Evolutionary conservation across 2,329 filamentous ascomycete genomes (phyloP).

Genomic region (Fusarium continuum): DNA sequence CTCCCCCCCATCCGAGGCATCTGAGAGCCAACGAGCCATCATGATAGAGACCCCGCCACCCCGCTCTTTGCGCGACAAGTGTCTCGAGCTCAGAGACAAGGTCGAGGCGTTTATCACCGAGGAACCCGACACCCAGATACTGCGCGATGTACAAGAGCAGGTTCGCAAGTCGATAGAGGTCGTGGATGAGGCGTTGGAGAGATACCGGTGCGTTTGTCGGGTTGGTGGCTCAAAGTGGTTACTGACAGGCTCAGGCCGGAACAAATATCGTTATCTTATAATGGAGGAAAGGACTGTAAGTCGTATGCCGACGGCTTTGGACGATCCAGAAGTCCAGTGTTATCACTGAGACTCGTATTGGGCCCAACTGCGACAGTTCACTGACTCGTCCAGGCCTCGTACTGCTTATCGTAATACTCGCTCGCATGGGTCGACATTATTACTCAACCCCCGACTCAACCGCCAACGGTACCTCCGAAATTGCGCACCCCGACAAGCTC

Average conservation of each 20-base stretch:
- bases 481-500: constrained; percentile 58
- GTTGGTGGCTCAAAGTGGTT: background rate
- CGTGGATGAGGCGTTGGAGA: constrained; percentile 76
- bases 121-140: constrained; percentile 62
- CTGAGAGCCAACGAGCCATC: constrained; percentile 13
- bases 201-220: constrained; percentile 69
- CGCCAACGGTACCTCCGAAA: constrained; percentile 27
- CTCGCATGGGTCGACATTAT: constrained; percentile 59
- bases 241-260: constrained; percentile 64
- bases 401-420: constrained; percentile 85
- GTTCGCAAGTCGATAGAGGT: constrained; percentile 76
- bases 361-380: background rate
- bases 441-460: constrained; percentile 41
- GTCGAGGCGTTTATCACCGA: constrained; percentile 73
- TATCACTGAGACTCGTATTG: accelerated
- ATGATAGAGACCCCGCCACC: constrained; percentile 38
- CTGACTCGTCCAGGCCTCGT: constrained; percentile 68
- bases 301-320: background rate
- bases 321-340: accelerated
- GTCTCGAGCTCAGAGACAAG: constrained; percentile 64
- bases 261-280: constrained; percentile 91
- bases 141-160: constrained; percentile 76
- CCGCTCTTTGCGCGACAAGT: constrained; percentile 53
- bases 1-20: constrained; percentile 6
- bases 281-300: constrained; percentile 89